These are phyloP conservation scores for Fusarium verrucosum DNA, from an alignment of 2,329 filamentous ascomycete species.

Conservation along the genomic window DNA sequence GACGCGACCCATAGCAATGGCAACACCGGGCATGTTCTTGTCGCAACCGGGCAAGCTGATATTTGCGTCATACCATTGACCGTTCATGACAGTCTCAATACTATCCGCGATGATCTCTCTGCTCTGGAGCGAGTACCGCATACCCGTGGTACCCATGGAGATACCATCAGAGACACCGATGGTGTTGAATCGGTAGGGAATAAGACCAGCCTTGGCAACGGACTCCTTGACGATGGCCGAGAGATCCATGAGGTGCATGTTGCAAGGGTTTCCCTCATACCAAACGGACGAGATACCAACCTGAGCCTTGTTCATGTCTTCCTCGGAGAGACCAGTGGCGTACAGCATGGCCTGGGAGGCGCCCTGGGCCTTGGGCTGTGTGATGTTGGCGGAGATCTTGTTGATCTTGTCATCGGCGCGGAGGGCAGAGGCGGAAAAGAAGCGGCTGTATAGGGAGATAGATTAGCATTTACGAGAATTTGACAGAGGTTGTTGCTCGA, in stretches of 20 bases:
- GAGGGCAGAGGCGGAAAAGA: conserved; percentile 61
- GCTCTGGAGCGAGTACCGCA: conserved; percentile 94
- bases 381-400: conserved; percentile 84
- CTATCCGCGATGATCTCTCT: conserved; percentile 97
- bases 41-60: conserved; percentile 97
- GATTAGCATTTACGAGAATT: conserved; percentile 6
- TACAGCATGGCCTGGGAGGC: conserved; percentile 99
- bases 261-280: conserved; percentile 98
- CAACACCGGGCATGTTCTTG: conserved; percentile 98
- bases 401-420: conserved; percentile 73
- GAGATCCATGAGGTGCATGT: conserved; percentile 96
- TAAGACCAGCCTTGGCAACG: conserved; percentile 75
- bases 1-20: conserved; percentile 93
- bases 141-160: conserved; percentile 97
- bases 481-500: not conserved
- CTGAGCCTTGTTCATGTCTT: conserved; percentile 95
- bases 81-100: conserved; percentile 98
- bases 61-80: conserved; percentile 98
- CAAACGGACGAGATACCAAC: conserved; percentile 98
- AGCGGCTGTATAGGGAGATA: conserved; percentile 52
- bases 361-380: conserved; percentile 96
- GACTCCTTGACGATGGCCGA: conserved; percentile 76
- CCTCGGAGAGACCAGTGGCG: conserved; percentile 86
- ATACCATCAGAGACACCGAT: conserved; percentile 98
- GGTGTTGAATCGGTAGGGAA: conserved; percentile 98